These are phyloP conservation scores for Telfairia occidentalis DNA, from an alignment of 331 rosid species.

Conservation along the genomic window DNA sequence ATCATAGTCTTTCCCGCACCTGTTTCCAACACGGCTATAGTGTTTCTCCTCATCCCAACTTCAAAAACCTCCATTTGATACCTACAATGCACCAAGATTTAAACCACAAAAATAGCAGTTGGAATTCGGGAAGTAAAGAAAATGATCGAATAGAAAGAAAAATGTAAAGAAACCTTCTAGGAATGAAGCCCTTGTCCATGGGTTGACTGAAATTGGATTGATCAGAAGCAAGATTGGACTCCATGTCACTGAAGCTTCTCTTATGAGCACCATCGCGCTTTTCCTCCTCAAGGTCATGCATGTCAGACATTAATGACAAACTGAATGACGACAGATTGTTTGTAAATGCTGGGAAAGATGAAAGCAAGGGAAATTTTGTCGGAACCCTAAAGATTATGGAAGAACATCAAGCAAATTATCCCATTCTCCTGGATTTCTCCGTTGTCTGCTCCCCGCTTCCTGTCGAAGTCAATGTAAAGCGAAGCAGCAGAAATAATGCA, in stretches of 20 bases:
- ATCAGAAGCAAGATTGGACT: not conserved
- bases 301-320: not conserved
- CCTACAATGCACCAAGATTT: constrained; percentile 21
- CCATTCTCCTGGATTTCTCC: not conserved
- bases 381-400: not conserved
- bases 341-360: not conserved
- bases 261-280: not conserved
- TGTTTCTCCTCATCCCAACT: constrained; percentile 59
- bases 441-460: not conserved
- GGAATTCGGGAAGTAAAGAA: not conserved
- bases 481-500: not conserved
- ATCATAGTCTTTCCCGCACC: constrained; percentile 80
- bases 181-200: constrained; percentile 1
- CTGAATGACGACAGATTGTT: not conserved
- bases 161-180: constrained; percentile 10
- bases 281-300: not conserved
- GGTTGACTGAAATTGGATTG: not conserved
- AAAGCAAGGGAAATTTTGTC: not conserved
- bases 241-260: constrained; percentile 3
- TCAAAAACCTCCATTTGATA: constrained; percentile 57
- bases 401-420: not conserved
- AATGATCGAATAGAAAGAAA: not conserved
- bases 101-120: not conserved
- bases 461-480: not conserved
- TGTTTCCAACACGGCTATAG: constrained; percentile 73